Evolutionary conservation across 2,329 filamentous ascomycete species (phyloP).

Genomic region (Raffaelea ambrosiae): DNA sequence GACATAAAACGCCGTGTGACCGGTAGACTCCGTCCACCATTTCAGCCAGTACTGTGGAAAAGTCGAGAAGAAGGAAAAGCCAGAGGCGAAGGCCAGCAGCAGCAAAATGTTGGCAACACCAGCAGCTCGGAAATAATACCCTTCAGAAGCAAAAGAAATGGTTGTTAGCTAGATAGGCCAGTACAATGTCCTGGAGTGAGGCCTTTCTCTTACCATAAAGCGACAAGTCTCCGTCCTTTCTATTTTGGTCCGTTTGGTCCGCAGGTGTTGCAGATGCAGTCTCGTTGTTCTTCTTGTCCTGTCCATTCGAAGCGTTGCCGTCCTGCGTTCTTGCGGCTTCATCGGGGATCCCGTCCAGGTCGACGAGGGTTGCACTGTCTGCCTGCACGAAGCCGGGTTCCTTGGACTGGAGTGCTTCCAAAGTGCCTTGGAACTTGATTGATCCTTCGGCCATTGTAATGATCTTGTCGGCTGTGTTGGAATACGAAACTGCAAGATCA

Average conservation of each 20-base stretch:
- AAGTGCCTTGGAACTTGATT: conserved; percentile 29
- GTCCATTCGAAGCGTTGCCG: too few relatives aligned
- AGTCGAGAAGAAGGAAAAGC: conserved; percentile 25
- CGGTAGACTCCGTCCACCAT: conserved; percentile 25
- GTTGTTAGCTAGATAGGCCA: background rate
- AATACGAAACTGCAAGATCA: conserved; percentile 15
- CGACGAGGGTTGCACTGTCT: too few relatives aligned
- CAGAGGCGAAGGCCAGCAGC: conserved; percentile 16
- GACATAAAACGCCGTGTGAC: conserved; percentile 21
- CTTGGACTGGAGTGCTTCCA: conserved; percentile 21
- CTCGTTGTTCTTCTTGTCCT: too few relatives aligned
- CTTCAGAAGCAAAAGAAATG: background rate
- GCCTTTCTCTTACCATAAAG: conserved; percentile 24
- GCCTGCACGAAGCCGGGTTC: background rate
- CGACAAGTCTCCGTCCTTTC: conserved; percentile 23
- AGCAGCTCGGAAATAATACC: conserved; percentile 22
- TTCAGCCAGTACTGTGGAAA: conserved; percentile 30
- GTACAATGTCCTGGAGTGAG: background rate
- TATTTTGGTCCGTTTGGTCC: conserved; percentile 12
- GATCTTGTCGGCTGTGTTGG: conserved; percentile 31
- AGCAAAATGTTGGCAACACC: conserved; percentile 18
- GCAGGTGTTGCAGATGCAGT: too few relatives aligned
- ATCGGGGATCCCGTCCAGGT: too few relatives aligned
- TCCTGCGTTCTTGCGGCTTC: too few relatives aligned
- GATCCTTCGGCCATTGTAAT: conserved; percentile 26